Conservation (phyloP, 768 basidiomycete genomes). For the Pulveroboletus sp. region DNA sequence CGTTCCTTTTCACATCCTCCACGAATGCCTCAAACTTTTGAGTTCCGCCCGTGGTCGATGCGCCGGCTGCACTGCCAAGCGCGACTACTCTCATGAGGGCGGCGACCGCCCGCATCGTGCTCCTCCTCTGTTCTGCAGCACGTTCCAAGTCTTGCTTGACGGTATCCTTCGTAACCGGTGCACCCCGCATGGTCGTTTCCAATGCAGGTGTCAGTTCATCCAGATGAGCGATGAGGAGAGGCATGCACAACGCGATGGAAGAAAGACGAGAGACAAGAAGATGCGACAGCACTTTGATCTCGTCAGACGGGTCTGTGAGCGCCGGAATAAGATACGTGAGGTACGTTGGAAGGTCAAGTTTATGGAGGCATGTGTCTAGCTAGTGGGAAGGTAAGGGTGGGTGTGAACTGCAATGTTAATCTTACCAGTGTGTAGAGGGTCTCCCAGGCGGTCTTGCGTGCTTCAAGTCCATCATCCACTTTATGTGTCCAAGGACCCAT, state of each 20-base stretch:
- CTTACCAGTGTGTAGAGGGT: slow-evolving; percentile 91
- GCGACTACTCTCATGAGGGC: slow-evolving; percentile 72
- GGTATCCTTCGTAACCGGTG: slow-evolving; percentile 87
- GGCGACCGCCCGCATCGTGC: slow-evolving; percentile 82
- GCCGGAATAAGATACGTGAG: slow-evolving; percentile 77
- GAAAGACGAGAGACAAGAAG: slow-evolving; percentile 93
- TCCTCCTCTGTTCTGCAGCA: slow-evolving; percentile 86
- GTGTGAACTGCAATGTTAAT: neutral
- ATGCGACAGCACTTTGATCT: slow-evolving; percentile 95
- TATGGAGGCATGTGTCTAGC: slow-evolving; percentile 88
- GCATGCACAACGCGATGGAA: slow-evolving; percentile 50
- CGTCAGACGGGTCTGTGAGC: slow-evolving; percentile 85
- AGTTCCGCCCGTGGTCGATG: slow-evolving; percentile 20
- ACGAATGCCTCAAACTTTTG: slow-evolving; percentile 76
- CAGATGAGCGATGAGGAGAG: slow-evolving; percentile 53
- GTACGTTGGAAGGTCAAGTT: slow-evolving; percentile 85
- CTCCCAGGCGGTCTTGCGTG: slow-evolving; percentile 96
- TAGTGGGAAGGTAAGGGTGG: slow-evolving; percentile 25
- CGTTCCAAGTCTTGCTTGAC: slow-evolving; percentile 91
- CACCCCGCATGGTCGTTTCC: slow-evolving; percentile 86
- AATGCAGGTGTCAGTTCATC: slow-evolving; percentile 82
- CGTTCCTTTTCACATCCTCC: slow-evolving; percentile 62
- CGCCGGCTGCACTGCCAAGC: slow-evolving; percentile 52
- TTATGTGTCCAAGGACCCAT: slow-evolving; percentile 98
- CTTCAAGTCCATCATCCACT: slow-evolving; percentile 94